These are phyloP conservation scores for Talaromyces amestolkiae DNA, from an alignment of 2,329 filamentous ascomycete genomes.

Conservation along the genomic window DNA sequence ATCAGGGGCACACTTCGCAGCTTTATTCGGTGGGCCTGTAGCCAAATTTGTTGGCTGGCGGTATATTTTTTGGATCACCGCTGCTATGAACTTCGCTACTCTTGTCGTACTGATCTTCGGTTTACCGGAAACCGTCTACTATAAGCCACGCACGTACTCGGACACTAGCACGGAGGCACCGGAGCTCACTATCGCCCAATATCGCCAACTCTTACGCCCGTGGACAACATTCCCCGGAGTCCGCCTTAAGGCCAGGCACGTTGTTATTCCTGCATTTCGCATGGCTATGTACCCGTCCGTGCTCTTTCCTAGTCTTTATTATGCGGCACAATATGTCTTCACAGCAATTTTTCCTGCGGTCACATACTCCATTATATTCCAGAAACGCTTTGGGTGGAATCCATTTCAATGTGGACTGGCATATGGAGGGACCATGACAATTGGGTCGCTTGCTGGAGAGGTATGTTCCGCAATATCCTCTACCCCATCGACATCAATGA, in stretches of 20 bases:
- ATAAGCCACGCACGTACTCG: constrained; percentile 10
- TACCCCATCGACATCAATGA: not conserved
- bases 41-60: constrained; percentile 12
- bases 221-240: constrained; percentile 12
- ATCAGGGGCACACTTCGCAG: constrained; percentile 10
- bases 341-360: constrained; percentile 34
- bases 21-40: constrained; percentile 12
- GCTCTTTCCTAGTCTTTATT: not conserved
- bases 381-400: constrained; percentile 30
- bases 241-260: not conserved
- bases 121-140: constrained; percentile 13
- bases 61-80: constrained; percentile 12
- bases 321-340: constrained; percentile 27
- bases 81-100: constrained; percentile 12
- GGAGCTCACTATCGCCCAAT: not conserved
- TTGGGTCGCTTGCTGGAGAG: constrained; percentile 14
- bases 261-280: not conserved
- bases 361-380: constrained; percentile 33
- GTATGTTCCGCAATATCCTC: not conserved
- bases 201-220: constrained; percentile 10
- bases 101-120: constrained; percentile 2
- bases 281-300: not conserved
- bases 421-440: constrained; percentile 28
- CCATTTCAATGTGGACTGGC: constrained; percentile 31
- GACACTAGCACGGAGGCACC: constrained; percentile 6